Evolutionary conservation across 495 filamentous ascomycete species (phyloP).

Genomic region (Penicillium psychrofluorescens): DNA sequence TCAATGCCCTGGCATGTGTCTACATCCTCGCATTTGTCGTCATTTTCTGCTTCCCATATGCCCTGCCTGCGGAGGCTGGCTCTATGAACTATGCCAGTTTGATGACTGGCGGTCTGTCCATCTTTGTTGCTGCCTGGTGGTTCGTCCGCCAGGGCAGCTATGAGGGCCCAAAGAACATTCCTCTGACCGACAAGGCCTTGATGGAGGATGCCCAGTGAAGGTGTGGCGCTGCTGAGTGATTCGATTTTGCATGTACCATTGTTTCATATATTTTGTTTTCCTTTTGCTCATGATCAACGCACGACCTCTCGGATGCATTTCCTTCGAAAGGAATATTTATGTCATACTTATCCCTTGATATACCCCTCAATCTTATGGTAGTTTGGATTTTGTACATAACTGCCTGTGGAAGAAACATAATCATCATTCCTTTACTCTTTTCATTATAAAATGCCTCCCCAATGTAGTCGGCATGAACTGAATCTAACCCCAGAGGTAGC

Average conservation of each 20-base stretch:
- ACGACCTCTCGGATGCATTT: slow-evolving; percentile 3
- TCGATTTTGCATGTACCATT: slow-evolving; percentile 6
- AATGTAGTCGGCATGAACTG: too few species aligned
- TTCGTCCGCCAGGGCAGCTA: slow-evolving; percentile 26
- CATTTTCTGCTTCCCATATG: slow-evolving; percentile 74
- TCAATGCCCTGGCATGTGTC: slow-evolving; percentile 53
- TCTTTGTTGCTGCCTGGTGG: slow-evolving; percentile 38
- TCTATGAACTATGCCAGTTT: slow-evolving; percentile 70
- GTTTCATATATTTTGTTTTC: slow-evolving; percentile 1
- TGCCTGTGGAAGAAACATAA: slow-evolving; percentile 1
- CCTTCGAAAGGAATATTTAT: not conserved
- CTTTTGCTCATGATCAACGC: slow-evolving; percentile 5
- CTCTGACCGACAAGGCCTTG: slow-evolving; percentile 27
- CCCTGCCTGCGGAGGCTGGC: slow-evolving; percentile 43
- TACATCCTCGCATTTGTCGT: slow-evolving; percentile 66
- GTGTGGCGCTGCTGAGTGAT: too few species aligned
- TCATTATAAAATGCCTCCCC: not conserved
- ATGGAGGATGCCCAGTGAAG: slow-evolving; percentile 18
- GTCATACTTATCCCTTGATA: slow-evolving; percentile 7
- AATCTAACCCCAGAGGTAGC: too few species aligned
- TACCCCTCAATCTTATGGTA: slow-evolving; percentile 5
- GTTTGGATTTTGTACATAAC: slow-evolving; percentile 2
- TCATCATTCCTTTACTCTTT: not conserved
- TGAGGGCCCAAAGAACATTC: slow-evolving; percentile 31
- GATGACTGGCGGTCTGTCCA: slow-evolving; percentile 53